Evolutionary conservation across 1,139 yeast species (phyloP), one percentile per base, ranked within the genome.

Genomic region (Meyerozyma smithsonii): DNA sequence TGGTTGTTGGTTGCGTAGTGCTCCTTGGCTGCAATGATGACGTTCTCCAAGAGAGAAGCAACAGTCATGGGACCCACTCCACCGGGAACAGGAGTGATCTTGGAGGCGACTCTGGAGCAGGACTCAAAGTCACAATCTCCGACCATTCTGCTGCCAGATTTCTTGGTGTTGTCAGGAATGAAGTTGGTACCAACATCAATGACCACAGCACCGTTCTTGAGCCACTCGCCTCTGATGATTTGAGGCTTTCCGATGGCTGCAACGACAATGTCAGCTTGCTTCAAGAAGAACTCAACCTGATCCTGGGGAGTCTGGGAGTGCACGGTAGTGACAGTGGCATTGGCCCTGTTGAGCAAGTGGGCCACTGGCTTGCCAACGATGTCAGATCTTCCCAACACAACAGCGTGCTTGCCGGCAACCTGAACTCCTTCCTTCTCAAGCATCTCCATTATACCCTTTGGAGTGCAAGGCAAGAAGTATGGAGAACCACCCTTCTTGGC

Each of bases 1-100:
- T 64, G 69, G 50, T 72, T 70, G 50, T 69, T 66, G 42, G 68
- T 61, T 15, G 54, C 50, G 46, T 68, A 66, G 54, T 75, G 79
- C 38, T 60, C 59, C 55, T 84, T 79, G 30, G 97, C 97, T 36
- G 97, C 88, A 45, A 74, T 67, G 33, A 86, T 77, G 24, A 90
- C 96, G 59, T 92, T 92, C 57, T 85, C 85, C 34, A 30, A 30
- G 10, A 30, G 34, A 11, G 21, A 30, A 11, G 89, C 90, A 32
- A 84, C 92, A 23, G 94, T 84, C 94, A 84, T 84, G 50, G 94
- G 94, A 30, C 94, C 94, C 49, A 84, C 94, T 50, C 94, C 94
- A 59, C 94, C 92, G 28, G 94, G 94, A 39, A 84, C 94, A 4
- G 94, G 94, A 5, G 94, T 84, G 40, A 84, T 69, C 51, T 70